Evolutionary conservation across 257 asterid species (phyloP), one percentile per base, ranked within the genome.

Genomic region (Leptodermis oblonga): DNA sequence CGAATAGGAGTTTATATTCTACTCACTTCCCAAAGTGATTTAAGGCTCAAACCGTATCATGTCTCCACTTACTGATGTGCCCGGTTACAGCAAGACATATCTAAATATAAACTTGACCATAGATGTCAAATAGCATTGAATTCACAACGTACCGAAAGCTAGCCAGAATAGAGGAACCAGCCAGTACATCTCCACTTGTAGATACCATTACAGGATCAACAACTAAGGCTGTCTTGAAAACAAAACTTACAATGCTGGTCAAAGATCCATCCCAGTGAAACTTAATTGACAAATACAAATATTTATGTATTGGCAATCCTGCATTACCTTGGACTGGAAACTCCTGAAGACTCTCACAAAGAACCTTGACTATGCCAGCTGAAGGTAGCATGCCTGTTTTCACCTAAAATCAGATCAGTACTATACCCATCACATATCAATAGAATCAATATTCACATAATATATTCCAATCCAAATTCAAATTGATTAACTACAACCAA

Each of bases 171-270:
- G 83, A 78, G 49, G 96, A 85, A 62, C 92, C 96, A 55, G 92
- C 92, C 76, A 92, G 79, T 72, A 82, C 75, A 74, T 92, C 89
- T 60, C 98, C 98, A 71, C 96, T 90, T 28, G 99, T 93, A 75
- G 99, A 88, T 48, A 93, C 92, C 97, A 93, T 87, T 68, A 93
- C 99, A 76, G 99, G 99, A 84, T 93, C 99, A 76, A 90, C 99
- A 81, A 93, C 96, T 83, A 93, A 71, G 81, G 95, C 99, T 93
- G 86, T 80, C 88, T 85, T 82, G 76, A 80, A 30, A 23, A 55
- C 11, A 73, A 83, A 80, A 78, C 60, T 41, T 54, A 65, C 39
- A 52, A 63, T 41, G 58, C 84, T 79, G 81, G 69, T 65, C 31
- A 71, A 33, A 71, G n/a, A 62, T 25, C 78, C 14, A 52, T 49